Evolutionary conservation across 2,329 filamentous ascomycete genomes (phyloP).

Genomic region (Colletotrichum navitas): DNA sequence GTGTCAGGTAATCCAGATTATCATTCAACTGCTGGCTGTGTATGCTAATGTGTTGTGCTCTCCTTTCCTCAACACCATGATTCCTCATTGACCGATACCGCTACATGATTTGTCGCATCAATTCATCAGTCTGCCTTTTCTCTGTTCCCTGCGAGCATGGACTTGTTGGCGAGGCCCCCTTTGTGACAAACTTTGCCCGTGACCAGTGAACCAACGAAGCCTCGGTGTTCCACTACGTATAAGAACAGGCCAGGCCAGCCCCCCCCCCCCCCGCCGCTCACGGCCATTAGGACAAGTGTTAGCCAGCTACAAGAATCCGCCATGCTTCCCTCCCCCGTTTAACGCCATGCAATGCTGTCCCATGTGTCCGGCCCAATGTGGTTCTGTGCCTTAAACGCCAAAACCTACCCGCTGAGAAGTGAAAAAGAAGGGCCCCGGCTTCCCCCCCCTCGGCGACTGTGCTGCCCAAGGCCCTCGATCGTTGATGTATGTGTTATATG

Average conservation of each 20-base stretch:
- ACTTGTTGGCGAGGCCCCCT: neutral
- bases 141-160: neutral
- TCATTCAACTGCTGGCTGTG: constrained; percentile 7
- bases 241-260: too few species aligned
- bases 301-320: constrained; percentile 15
- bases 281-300: constrained; percentile 10
- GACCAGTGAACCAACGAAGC: neutral
- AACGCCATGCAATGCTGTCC: constrained; percentile 43
- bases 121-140: neutral
- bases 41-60: constrained; percentile 16
- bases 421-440: constrained; percentile 18
- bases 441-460: neutral
- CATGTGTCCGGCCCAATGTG: constrained; percentile 11
- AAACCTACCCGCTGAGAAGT: constrained; percentile 17
- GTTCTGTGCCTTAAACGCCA: constrained; percentile 28
- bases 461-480: neutral
- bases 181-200: neutral
- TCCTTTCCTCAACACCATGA: neutral
- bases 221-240: neutral
- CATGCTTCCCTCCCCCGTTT: constrained; percentile 14
- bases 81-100: neutral
- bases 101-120: constrained; percentile 2
- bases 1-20: constrained; percentile 21
- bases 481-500: constrained; percentile 4
- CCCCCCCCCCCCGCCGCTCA: neutral